Base-by-base conservation (phyloP, 805 yeast species). In the Sporopachydermia quercuum region DNA sequence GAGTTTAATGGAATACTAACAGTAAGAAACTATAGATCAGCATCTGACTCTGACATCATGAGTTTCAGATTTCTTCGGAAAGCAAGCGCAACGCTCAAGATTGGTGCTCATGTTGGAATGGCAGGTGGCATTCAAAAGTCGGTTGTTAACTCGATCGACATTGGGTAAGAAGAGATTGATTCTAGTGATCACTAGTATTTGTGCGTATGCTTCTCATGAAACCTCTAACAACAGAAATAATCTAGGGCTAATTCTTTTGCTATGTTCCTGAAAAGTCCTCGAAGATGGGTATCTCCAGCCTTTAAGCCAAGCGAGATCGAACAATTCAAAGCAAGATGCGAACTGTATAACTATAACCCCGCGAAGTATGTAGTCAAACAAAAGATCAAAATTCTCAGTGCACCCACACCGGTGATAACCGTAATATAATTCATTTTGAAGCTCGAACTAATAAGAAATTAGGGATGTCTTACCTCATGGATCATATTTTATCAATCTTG, bases 381-480 rank as follows among this genome's bases (percentile, higher is more conserved):
- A n/a, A n/a, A n/a, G n/a, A n/a, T n/a, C n/a, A n/a, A n/a, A n/a
- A n/a, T n/a, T n/a, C n/a, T n/a, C n/a, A n/a, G n/a, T n/a, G n/a
- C n/a, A n/a, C n/a, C n/a, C n/a, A n/a, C n/a, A n/a, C n/a, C n/a
- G n/a, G n/a, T 5, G n/a, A 8, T 35, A 5, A 33, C 15, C 19
- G 15, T 15, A 23, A 16, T 18, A 23, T 19, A 14, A n/a, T n/a
- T n/a, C n/a, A n/a, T n/a, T n/a, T n/a, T n/a, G n/a, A n/a, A n/a
- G n/a, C n/a, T n/a, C n/a, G n/a, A n/a, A n/a, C n/a, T n/a, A n/a
- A n/a, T n/a, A n/a, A n/a, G n/a, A n/a, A n/a, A n/a, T n/a, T n/a
- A 51, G 51, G 4, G 95, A 87, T 51, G 69, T 85, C 38, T 65
- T 91, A 38, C 97, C 98, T 0, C 98, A 91, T 57, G 97, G 96